Evolutionary conservation across 2,329 filamentous ascomycete species (phyloP).

Genomic region (Fusarium dlaminii): DNA sequence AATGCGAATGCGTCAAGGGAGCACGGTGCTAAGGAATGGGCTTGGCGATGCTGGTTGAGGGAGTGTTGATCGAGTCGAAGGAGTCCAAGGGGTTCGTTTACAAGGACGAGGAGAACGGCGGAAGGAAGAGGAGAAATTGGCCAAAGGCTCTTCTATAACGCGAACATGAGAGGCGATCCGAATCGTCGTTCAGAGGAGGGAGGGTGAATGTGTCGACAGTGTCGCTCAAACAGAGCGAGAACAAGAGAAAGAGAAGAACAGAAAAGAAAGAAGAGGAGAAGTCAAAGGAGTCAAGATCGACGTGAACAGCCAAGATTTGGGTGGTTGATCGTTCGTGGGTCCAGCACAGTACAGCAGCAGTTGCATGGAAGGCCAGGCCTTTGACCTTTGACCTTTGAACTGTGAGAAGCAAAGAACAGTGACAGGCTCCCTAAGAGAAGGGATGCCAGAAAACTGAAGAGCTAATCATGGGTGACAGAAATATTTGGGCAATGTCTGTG

Average conservation of each 20-base stretch:
- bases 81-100: conserved; percentile 14
- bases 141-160: conserved; percentile 49
- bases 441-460: not conserved
- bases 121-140: conserved; percentile 29
- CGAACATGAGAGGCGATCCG: conserved; percentile 45
- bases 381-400: not conserved
- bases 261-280: conserved; percentile 25
- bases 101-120: conserved; percentile 20
- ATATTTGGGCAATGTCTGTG: not conserved
- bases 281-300: conserved; percentile 36
- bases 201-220: conserved; percentile 6
- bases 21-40: conserved; percentile 15
- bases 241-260: conserved; percentile 3
- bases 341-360: not conserved
- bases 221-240: conserved; percentile 36
- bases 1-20: conserved; percentile 25
- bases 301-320: conserved; percentile 30
- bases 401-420: not conserved
- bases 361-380: not conserved
- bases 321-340: conserved; percentile 39
- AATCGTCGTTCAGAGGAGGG: not conserved
- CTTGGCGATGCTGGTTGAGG: conserved; percentile 26
- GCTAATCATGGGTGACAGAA: not conserved
- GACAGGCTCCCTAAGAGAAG: not conserved
- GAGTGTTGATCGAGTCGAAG: conserved; percentile 23